Evolutionary conservation across 129 eudicot genomes (phyloP).

Genomic region (Flaveria sonorensis): DNA sequence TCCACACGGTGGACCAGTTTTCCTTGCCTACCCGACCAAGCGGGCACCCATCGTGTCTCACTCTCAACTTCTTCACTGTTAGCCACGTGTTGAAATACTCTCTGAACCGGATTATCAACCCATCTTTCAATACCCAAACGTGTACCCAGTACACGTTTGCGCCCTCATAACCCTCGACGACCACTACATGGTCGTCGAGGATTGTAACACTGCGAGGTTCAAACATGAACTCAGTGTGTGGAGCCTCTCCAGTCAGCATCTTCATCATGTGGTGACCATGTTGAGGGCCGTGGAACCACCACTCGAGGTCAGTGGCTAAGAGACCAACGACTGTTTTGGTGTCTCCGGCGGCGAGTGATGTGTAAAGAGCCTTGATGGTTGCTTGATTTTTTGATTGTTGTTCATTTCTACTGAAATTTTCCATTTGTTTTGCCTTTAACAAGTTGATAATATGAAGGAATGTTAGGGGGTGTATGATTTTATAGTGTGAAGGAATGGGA

Average conservation of each 20-base stretch:
- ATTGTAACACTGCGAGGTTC: slow-evolving; percentile 61
- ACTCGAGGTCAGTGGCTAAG: slow-evolving; percentile 63
- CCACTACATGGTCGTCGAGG: slow-evolving; percentile 46
- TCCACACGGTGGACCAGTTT: slow-evolving; percentile 55
- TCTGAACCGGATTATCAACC: slow-evolving; percentile 67
- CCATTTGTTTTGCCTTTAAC: slow-evolving; percentile 22
- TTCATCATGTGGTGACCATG: slow-evolving; percentile 88
- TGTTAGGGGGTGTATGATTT: slow-evolving; percentile 13
- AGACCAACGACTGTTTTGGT: slow-evolving; percentile 33
- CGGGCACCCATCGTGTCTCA: slow-evolving; percentile 23
- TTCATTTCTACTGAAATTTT: slow-evolving; percentile 21
- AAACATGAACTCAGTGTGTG: slow-evolving; percentile 53
- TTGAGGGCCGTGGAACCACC: slow-evolving; percentile 94
- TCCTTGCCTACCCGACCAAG: slow-evolving; percentile 25
- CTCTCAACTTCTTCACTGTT: slow-evolving; percentile 61
- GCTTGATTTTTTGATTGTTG: slow-evolving; percentile 42
- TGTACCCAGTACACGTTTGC: slow-evolving; percentile 87
- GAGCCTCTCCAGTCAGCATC: slow-evolving; percentile 68
- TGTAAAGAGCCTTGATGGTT: slow-evolving; percentile 57
- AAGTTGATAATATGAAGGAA: slow-evolving; percentile 17
- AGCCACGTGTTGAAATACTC: slow-evolving; percentile 91
- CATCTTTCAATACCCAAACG: slow-evolving; percentile 75
- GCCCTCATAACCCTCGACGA: slow-evolving; percentile 84
- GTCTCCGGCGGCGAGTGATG: slow-evolving; percentile 56
- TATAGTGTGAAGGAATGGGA: slow-evolving; percentile 36